Evolutionary conservation across 371 early-diverging fungal genomes (phyloP).

Genomic region (Rhizopus sp.): DNA sequence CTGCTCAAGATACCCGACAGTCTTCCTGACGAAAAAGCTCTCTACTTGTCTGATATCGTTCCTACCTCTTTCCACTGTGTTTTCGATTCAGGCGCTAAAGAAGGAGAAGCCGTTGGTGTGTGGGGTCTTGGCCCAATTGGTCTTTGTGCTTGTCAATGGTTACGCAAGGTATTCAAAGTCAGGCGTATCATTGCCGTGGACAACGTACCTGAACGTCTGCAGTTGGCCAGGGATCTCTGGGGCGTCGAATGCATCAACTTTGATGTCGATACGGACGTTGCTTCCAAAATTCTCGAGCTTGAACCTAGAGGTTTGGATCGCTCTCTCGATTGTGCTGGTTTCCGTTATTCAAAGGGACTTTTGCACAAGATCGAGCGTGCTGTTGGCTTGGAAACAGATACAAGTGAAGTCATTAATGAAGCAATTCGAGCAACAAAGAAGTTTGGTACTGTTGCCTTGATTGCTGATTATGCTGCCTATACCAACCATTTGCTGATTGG

Average conservation of each 20-base stretch:
- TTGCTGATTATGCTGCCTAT: slow-evolving; percentile 43
- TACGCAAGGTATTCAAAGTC: slow-evolving; percentile 47
- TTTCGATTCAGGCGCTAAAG: slow-evolving; percentile 38
- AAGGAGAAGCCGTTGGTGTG: slow-evolving; percentile 55
- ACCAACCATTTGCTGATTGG: slow-evolving; percentile 60
- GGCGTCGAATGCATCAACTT: slow-evolving; percentile 55
- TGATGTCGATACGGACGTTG: slow-evolving; percentile 40
- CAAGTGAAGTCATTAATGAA: slow-evolving; percentile 60
- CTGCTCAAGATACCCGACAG: slow-evolving; percentile 52
- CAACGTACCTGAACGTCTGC: slow-evolving; percentile 50
- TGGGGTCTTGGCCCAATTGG: slow-evolving; percentile 71
- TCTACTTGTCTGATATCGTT: slow-evolving; percentile 62
- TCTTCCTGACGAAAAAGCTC: slow-evolving; percentile 56
- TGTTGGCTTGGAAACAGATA: slow-evolving; percentile 60
- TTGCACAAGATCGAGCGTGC: slow-evolving; percentile 30
- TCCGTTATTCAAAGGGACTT: slow-evolving; percentile 15
- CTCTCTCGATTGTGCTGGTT: slow-evolving; percentile 52
- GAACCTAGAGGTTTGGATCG: slow-evolving; percentile 55
- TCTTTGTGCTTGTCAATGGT: slow-evolving; percentile 51
- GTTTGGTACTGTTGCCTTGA: slow-evolving; percentile 51
- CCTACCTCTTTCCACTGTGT: slow-evolving; percentile 62
- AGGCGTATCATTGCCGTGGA: slow-evolving; percentile 60
- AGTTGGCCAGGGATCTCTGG: slow-evolving; percentile 42
- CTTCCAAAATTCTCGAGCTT: slow-evolving; percentile 35
- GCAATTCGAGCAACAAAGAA: slow-evolving; percentile 47